Base-by-base conservation (phyloP, 2,329 filamentous ascomycete species). In the Tolypocladium nubicola region DNA sequence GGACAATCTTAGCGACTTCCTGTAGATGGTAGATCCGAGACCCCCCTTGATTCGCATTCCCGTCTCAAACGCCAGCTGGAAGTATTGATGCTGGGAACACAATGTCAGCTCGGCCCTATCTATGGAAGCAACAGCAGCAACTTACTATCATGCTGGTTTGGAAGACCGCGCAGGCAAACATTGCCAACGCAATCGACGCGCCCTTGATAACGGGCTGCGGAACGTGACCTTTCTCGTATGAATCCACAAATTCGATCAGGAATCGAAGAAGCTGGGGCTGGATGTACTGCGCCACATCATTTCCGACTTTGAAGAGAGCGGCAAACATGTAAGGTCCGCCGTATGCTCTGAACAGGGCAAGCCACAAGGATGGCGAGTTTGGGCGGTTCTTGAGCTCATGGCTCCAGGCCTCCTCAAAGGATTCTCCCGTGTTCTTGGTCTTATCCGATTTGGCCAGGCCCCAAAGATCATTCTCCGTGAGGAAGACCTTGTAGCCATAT, bases 31-130 rank as follows among this genome's bases (percentile, higher is more conserved):
- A 1, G 93, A 88, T 8, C 90, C 93, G 61, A 99, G 75, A 3
- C 91, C 87, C 45, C 90, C 88, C 76, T 97, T 97, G 74, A 99
- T 90, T 56, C 90, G 86, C 94, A 99, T 99, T 58, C 94, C 94
- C 4, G 90, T 93, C 66, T 96, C 89, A 66, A 99, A 99, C 5
- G 92, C 83, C 52, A 90, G 82, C 72, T 97, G 94, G 76, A 99
- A 99, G 70, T 99, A 99, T 75, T 99, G 95, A 70, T 99, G 93
- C 58, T 75, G 40, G 8, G 11, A n/a, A 23, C 3, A 23, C 3
- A 6, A 23, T n/a, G 60, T 71, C 61, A 71, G 67, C 55, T 59
- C 39, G 21, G 33, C 14, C 21, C 40, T 16, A 19, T 35, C 16
- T 3, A 4, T 37, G 10, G 4, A 19, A 26, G 8, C 16, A 43